Conservation (phyloP, 176 grass and related monocot species). For the Rhynchospora pubera region DNA sequence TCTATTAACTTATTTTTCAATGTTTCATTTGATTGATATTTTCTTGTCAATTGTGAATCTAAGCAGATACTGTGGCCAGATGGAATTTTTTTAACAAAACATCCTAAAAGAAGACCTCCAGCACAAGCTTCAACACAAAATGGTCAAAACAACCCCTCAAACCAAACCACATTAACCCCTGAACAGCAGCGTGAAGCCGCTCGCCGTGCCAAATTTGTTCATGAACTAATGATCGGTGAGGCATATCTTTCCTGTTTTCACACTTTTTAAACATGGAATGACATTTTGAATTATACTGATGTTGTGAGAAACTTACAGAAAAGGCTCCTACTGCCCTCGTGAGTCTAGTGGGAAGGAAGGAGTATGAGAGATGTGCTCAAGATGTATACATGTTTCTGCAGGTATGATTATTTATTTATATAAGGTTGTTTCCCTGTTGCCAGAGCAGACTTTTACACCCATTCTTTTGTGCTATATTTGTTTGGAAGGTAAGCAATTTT, state of each 20-base stretch:
- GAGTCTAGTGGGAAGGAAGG: constrained; percentile 85
- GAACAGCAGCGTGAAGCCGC: constrained; percentile 75
- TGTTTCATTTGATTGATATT: not conserved
- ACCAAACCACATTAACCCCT: constrained; percentile 31
- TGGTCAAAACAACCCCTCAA: constrained; percentile 33
- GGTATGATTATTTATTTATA: constrained; percentile 32
- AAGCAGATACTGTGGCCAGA: constrained; percentile 96
- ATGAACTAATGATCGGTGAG: constrained; percentile 87
- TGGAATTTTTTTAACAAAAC: constrained; percentile 92
- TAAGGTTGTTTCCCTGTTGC: not conserved
- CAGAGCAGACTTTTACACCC: not conserved
- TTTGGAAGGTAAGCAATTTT: not conserved
- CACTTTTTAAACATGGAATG: not conserved
- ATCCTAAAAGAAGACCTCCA: constrained; percentile 70
- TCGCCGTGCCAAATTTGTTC: constrained; percentile 73
- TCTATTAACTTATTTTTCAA: not conserved
- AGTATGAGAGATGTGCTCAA: constrained; percentile 85
- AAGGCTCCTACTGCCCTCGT: constrained; percentile 78
- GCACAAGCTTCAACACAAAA: constrained; percentile 30
- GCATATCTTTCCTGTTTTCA: constrained; percentile 13
- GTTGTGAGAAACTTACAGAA: constrained; percentile 34
- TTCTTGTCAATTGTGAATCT: constrained; percentile 17
- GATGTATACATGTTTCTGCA: constrained; percentile 98
- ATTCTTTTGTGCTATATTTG: not conserved
- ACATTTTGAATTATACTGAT: not conserved